Percentiles rank a stretch among this genome's conserved stretches.
Conservation (phyloP, 2,329 filamentous ascomycete species). For the Tolypocladium nubicola region DNA sequence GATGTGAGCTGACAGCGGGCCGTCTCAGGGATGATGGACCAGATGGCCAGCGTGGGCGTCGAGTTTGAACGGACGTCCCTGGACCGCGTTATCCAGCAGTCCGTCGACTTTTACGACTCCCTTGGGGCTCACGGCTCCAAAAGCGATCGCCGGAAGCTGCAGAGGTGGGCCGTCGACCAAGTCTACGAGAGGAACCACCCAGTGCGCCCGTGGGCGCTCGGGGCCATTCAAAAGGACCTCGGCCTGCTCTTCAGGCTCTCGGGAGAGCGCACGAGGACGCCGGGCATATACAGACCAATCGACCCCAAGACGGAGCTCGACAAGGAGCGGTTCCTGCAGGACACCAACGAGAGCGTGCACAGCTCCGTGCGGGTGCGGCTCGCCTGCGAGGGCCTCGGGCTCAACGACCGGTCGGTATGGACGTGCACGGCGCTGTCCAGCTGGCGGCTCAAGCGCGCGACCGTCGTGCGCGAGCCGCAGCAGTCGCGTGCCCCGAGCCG, state of each 20-base stretch:
- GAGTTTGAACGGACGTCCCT: slow-evolving; percentile 35
- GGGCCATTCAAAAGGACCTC: slow-evolving; percentile 27
- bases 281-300: slow-evolving; percentile 36
- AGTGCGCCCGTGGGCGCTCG: slow-evolving; percentile 37
- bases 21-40: slow-evolving; percentile 43
- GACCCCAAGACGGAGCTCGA: slow-evolving; percentile 27
- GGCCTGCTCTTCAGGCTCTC: slow-evolving; percentile 32
- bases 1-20: not conserved
- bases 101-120: slow-evolving; percentile 19
- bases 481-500: not conserved
- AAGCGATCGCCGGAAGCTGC: slow-evolving; percentile 3
- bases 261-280: slow-evolving; percentile 31
- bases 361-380: slow-evolving; percentile 43
- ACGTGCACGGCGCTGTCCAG: slow-evolving; percentile 30
- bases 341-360: slow-evolving; percentile 46
- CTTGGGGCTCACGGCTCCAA: slow-evolving; percentile 3
- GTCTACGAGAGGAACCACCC: slow-evolving; percentile 38
- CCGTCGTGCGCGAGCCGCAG: not conserved
- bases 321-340: slow-evolving; percentile 29
- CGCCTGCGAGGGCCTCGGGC: slow-evolving; percentile 35
- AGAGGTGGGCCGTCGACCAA: slow-evolving; percentile 34
- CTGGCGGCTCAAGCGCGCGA: slow-evolving; percentile 31
- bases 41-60: slow-evolving; percentile 38
- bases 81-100: slow-evolving; percentile 27
- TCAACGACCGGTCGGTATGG: slow-evolving; percentile 39